A percentile compares a stretch with the other conserved stretches of the same genome.
phyloP scores from a whole-genome alignment of 331 rosid genomes.

The Dryas integrifolia region DNA sequence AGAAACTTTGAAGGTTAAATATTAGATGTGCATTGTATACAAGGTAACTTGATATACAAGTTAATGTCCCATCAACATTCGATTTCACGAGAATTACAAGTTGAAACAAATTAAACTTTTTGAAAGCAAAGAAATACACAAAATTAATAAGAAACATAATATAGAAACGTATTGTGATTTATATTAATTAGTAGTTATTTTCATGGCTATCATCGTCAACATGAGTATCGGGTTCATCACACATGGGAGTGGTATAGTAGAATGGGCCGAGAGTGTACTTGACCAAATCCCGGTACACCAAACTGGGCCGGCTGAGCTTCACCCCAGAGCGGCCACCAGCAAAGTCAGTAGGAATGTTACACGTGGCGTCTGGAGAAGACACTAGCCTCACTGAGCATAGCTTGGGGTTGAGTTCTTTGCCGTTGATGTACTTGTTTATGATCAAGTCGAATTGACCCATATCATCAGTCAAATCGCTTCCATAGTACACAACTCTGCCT shows the following conservation, averaged over 20 bases:
- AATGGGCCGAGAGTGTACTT: slow-evolving; percentile 50
- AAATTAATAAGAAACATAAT: not conserved
- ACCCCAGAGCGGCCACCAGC: slow-evolving; percentile 61
- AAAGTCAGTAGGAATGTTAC: slow-evolving; percentile 64
- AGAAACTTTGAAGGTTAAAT: no score
- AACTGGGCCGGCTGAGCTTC: slow-evolving; percentile 43
- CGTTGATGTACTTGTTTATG: slow-evolving; percentile 32
- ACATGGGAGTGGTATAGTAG: slow-evolving; percentile 67
- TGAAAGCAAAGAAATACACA: no score
- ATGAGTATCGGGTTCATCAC: slow-evolving; percentile 53
- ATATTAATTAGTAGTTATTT: slow-evolving; percentile 24
- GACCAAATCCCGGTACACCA: slow-evolving; percentile 43
- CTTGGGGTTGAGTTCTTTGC: slow-evolving; percentile 48
- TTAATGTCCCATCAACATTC: slow-evolving; percentile 24
- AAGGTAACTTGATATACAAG: no score
- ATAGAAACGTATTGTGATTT: no score
- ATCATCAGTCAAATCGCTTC: slow-evolving; percentile 62
- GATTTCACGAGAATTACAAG: not conserved
- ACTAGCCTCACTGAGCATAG: slow-evolving; percentile 60
- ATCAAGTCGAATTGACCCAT: slow-evolving; percentile 54
- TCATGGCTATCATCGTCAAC: slow-evolving; percentile 14
- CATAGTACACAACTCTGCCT: slow-evolving; percentile 50
- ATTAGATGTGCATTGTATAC: no score
- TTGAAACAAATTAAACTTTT: not conserved
- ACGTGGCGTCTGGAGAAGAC: slow-evolving; percentile 67